These are phyloP conservation scores for Globomyces sp. DNA, from an alignment of 371 early-diverging fungal species.

Conservation along the genomic window DNA sequence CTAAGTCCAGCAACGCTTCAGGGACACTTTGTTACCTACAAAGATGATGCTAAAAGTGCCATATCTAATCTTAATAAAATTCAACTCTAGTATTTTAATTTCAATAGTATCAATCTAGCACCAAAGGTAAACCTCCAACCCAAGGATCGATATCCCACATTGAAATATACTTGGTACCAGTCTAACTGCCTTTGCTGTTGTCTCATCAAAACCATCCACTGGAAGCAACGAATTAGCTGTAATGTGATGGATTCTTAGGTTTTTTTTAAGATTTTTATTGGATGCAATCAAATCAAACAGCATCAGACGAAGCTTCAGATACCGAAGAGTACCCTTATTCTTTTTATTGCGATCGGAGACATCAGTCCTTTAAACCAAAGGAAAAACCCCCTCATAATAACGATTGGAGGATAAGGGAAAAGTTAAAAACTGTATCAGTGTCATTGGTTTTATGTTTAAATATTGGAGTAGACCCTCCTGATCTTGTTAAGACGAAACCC, in stretches of 20 bases:
- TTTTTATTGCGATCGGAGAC: conserved; percentile 8
- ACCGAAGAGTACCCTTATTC: conserved; percentile 12
- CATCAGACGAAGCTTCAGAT: not conserved
- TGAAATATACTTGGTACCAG: too few species aligned
- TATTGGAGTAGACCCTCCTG: conserved; percentile 96
- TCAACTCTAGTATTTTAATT: too few species aligned
- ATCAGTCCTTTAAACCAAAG: not conserved
- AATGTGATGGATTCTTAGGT: too few species aligned
- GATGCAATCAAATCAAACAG: too few species aligned
- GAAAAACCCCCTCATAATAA: not conserved
- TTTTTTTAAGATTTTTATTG: too few species aligned
- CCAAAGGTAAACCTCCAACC: too few species aligned
- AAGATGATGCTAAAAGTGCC: conserved; percentile 74
- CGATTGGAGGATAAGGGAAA: conserved; percentile 62
- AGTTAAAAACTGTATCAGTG: conserved; percentile 61
- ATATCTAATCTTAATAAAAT: conserved; percentile 33
- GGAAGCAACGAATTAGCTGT: too few species aligned
- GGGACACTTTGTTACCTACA: conserved; percentile 92
- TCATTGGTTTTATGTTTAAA: conserved; percentile 87
- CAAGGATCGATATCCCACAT: too few species aligned
- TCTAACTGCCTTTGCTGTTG: too few species aligned
- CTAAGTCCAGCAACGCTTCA: conserved; percentile 85
- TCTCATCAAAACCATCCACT: too few species aligned
- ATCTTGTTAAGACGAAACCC: conserved; percentile 81
- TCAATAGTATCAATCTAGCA: too few species aligned